Conservation (phyloP, 768 basidiomycete genomes). For the Lanmaoa pseudosensibilis region DNA sequence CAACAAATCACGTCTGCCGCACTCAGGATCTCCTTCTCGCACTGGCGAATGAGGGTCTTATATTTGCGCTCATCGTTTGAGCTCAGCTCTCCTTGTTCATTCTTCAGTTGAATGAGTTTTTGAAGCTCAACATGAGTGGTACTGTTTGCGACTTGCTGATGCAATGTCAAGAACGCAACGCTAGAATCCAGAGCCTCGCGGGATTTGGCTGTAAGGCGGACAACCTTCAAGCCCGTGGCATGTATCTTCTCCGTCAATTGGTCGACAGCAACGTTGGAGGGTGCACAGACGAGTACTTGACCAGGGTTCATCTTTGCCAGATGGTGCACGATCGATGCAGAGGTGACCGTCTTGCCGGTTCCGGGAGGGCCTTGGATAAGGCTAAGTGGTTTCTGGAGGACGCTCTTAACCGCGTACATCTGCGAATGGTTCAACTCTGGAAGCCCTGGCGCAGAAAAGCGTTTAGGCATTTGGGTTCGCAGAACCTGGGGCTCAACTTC, state of each 20-base stretch:
- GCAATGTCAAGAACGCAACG: constrained; percentile 89
- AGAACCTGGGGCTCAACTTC: constrained; percentile 94
- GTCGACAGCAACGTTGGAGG: constrained; percentile 98
- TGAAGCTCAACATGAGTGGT: constrained; percentile 96
- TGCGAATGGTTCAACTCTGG: constrained; percentile 99
- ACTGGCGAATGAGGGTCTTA: constrained; percentile 90
- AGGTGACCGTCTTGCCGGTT: constrained; percentile 98
- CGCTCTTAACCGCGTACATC: constrained; percentile 99
- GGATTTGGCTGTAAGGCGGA: constrained; percentile 96
- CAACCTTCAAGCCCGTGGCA: constrained; percentile 97
- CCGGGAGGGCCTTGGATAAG: constrained; percentile 99
- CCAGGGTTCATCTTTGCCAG: constrained; percentile 99
- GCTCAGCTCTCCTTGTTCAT: constrained; percentile 95
- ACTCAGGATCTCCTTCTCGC: constrained; percentile 94
- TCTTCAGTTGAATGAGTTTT: constrained; percentile 97
- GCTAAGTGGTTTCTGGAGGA: constrained; percentile 95
- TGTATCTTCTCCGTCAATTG: constrained; percentile 99
- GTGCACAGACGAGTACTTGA: constrained; percentile 97
- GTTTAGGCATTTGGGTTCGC: constrained; percentile 92
- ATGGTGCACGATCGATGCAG: constrained; percentile 97
- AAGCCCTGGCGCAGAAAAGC: constrained; percentile 94
- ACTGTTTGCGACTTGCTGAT: constrained; percentile 96
- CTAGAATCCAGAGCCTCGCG: constrained; percentile 98
- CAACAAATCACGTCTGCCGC: constrained; percentile 98
- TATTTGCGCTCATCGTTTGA: constrained; percentile 97